A percentile compares a stretch with the other conserved stretches of the same genome.
Conservation (phyloP, 2,329 filamentous ascomycete species). For the Trichoderma sp. region DNA sequence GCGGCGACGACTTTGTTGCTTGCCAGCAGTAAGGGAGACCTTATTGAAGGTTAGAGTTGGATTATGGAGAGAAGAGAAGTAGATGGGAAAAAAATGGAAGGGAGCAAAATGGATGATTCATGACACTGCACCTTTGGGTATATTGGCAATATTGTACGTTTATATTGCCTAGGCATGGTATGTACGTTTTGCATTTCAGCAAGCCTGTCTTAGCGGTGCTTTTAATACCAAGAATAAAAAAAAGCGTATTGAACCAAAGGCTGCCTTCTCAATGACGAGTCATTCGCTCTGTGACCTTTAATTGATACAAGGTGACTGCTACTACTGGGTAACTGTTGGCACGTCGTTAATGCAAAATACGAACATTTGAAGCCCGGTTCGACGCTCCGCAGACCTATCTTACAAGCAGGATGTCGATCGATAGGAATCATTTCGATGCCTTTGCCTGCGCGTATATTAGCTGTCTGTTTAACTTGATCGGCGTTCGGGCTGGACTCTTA, state of each 20-base stretch:
- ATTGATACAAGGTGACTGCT: neutral
- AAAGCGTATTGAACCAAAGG: neutral
- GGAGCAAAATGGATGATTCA: neutral
- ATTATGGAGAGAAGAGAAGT: neutral
- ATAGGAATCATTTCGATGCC: neutral
- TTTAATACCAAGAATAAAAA: neutral
- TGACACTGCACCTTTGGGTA: neutral
- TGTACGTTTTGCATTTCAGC: conserved; percentile 19
- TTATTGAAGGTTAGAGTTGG: no score
- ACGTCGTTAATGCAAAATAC: neutral
- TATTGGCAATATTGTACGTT: neutral
- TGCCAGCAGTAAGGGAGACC: conserved; percentile 45
- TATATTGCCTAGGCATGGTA: neutral
- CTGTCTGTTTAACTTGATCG: neutral
- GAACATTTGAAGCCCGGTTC: neutral
- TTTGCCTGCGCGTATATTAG: neutral
- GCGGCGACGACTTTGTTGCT: conserved; percentile 69
- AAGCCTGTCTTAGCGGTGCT: conserved; percentile 10
- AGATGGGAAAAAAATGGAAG: neutral
- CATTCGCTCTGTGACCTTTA: neutral
- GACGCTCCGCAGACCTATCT: neutral
- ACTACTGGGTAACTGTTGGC: neutral
- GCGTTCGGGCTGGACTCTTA: neutral
- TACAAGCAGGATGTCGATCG: neutral
- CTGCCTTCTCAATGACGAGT: neutral